Evolutionary conservation across 176 grass and related monocot species (phyloP).

Genomic region (Saccharum spontaneum): DNA sequence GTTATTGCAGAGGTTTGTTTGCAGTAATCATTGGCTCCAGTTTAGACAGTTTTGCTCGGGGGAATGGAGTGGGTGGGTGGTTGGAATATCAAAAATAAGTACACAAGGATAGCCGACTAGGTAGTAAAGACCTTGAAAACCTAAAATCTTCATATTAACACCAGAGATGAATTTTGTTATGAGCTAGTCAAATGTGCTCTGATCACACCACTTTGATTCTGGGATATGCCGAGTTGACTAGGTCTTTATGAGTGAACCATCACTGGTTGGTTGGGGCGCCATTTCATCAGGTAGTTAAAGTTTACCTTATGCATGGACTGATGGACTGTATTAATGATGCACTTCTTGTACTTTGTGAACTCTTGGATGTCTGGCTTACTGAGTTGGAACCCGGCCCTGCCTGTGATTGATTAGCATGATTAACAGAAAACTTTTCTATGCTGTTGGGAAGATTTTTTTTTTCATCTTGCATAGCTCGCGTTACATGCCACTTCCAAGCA

Average conservation of each 20-base stretch:
- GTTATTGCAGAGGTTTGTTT: constrained; percentile 76
- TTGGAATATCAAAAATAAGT: background rate
- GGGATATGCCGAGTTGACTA: background rate
- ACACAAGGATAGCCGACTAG: background rate
- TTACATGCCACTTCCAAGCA: background rate
- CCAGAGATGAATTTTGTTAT: background rate
- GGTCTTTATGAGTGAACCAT: constrained; percentile 22
- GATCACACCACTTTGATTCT: background rate
- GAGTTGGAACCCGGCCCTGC: background rate
- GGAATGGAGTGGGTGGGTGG: background rate
- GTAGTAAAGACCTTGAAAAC: background rate
- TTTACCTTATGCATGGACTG: constrained; percentile 2
- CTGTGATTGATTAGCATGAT: constrained; percentile 1
- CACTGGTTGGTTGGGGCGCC: background rate
- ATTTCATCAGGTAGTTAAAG: constrained; percentile 17
- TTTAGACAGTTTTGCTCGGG: background rate
- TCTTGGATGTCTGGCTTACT: constrained; percentile 1
- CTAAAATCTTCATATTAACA: constrained; percentile 4
- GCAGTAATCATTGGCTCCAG: constrained; percentile 25
- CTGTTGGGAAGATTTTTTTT: background rate
- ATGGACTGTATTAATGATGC: constrained; percentile 8
- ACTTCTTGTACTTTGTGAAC: constrained; percentile 18
- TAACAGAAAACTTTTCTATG: background rate
- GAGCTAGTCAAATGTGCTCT: constrained; percentile 4
- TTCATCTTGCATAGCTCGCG: background rate